These are phyloP conservation scores for Cubamyces sp. DNA, from an alignment of 768 basidiomycete species.

Conservation along the genomic window DNA sequence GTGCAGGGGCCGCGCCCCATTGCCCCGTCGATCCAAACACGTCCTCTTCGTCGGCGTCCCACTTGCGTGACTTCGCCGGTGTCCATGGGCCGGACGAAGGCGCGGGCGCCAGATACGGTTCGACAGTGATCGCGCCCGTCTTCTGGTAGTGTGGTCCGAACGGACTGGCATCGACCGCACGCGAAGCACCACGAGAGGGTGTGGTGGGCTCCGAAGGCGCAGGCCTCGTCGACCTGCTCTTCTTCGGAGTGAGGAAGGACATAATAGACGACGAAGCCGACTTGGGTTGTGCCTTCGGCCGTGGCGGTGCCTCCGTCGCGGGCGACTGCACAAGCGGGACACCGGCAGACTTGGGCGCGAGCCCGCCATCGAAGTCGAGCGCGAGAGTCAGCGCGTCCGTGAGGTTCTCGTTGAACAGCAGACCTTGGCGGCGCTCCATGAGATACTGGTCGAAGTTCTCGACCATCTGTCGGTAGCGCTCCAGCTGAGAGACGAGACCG, in stretches of 20 bases:
- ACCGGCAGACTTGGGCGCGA: slow-evolving; percentile 35
- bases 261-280: slow-evolving; percentile 63
- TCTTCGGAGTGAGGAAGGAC: slow-evolving; percentile 81
- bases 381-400: slow-evolving; percentile 83
- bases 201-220: slow-evolving; percentile 47
- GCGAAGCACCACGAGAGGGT: slow-evolving; percentile 45
- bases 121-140: slow-evolving; percentile 71
- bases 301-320: slow-evolving; percentile 33
- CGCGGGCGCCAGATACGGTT: slow-evolving; percentile 66
- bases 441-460: slow-evolving; percentile 85
- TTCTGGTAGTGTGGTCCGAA: slow-evolving; percentile 85
- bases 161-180: slow-evolving; percentile 65
- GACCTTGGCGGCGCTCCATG: slow-evolving; percentile 82
- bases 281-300: slow-evolving; percentile 47
- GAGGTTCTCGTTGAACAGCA: slow-evolving; percentile 90
- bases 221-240: slow-evolving; percentile 50
- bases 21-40: slow-evolving; percentile 57
- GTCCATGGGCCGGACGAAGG: slow-evolving; percentile 70
- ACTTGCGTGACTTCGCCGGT: slow-evolving; percentile 52
- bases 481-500: slow-evolving; percentile 79
- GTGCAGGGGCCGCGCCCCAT: slow-evolving; percentile 46
- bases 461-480: slow-evolving; percentile 74
- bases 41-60: slow-evolving; percentile 70
- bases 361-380: slow-evolving; percentile 56
- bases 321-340: slow-evolving; percentile 27